Base-by-base conservation (phyloP, 73 alveolate species). In the Loxodes magnus region DNA sequence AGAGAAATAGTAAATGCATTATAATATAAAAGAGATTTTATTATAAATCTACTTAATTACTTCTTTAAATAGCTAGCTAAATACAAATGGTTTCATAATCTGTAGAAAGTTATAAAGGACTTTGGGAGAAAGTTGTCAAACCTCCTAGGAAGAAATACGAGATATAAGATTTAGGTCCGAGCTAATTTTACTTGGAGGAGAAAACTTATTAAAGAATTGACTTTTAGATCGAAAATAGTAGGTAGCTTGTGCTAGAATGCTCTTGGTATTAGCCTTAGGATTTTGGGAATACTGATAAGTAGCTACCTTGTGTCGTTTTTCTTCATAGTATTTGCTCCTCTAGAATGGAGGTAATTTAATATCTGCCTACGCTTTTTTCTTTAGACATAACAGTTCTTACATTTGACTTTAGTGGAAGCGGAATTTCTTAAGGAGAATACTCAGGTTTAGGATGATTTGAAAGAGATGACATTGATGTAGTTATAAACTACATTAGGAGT, bases 41-140 rank as follows among this genome's bases (percentile, higher is more conserved):
- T n/a, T n/a, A n/a, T n/a, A n/a, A n/a, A n/a, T n/a, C n/a, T n/a
- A n/a, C n/a, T n/a, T n/a, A n/a, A n/a, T n/a, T n/a, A n/a, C n/a
- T n/a, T n/a, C n/a, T n/a, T n/a, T n/a, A n/a, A n/a, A n/a, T n/a
- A n/a, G n/a, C n/a, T n/a, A n/a, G n/a, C n/a, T n/a, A n/a, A n/a
- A n/a, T n/a, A n/a, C n/a, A n/a, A n/a, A n/a, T n/a, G n/a, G n/a
- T n/a, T n/a, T n/a, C n/a, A n/a, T n/a, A n/a, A n/a, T n/a, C n/a
- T n/a, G n/a, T n/a, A 39, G 19, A 39, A 15, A 16, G 53, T 15
- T 94, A 94, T 55, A 82, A 84, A 16, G 92, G 79, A 27, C 61
- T 94, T 17, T 92, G 98, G 97, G 83, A 89, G 56, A 96, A 97
- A 22, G 82, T 94, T 42, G 90, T 94, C n/a, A 51, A 98, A 50